Evolutionary conservation across 164 flowering plant species (phyloP), one percentile per base, ranked within the genome.

Genomic region (Santalum album): DNA sequence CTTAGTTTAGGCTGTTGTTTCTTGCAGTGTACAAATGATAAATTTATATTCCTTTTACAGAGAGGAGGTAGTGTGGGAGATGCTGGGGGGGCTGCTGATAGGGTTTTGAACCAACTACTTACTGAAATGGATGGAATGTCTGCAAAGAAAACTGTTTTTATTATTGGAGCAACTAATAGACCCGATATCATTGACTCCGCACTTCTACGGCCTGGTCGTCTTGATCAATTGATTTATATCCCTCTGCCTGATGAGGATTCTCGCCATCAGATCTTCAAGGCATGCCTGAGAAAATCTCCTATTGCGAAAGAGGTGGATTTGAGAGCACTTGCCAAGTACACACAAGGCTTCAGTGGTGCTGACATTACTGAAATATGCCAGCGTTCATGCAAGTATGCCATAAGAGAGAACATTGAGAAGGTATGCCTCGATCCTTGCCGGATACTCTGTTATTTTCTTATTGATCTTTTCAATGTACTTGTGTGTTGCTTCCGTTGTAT

Each of bases 51-150:
- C n/a, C 24, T 50, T 44, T 25, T 57, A 56, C 60, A 70, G 74
- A 65, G 74, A 24, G 74, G 74, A 61, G 62, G 70, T 52, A 63
- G 71, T 38, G 59, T 51, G 34, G 71, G 73, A 6, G 76, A 72
- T 63, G 73, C 71, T n/a, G 73, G 73, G n/a, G 73, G 76, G 40
- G 73, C 73, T 17, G 76, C 75, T 47, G 76, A 72, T 57, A 40
- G 76, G 20, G 76, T 72, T 21, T 45, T 72, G 64, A 72, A 72
- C 45, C 76, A 72, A 39, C 76, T 72, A 12, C 65, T 72, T 1
- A 68, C 72, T 36, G 76, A 72, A 55, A 72, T 72, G 76, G 76
- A 72, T 57, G 76, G 76, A 46, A 72, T 72, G 72, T 55, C 69
- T 12, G 76, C 76, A 10, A 72, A 72, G 40, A 72, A 72, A 55